phyloP scores from a whole-genome alignment of 2,329 filamentous ascomycete species.

The Tolypocladium nubicola region DNA sequence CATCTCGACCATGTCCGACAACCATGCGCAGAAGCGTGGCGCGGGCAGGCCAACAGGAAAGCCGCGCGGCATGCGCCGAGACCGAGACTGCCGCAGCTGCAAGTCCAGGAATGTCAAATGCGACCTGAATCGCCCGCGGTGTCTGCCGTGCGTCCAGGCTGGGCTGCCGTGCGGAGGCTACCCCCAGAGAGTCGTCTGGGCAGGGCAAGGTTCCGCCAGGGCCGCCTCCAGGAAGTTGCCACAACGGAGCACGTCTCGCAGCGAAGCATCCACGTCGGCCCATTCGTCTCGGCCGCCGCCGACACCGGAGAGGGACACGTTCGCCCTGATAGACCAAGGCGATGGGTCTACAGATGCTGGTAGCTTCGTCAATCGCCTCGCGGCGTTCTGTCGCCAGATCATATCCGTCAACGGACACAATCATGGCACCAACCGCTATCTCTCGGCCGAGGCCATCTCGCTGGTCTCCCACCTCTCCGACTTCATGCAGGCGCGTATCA shows the following conservation, averaged over 20 bases:
- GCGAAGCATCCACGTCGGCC: background rate
- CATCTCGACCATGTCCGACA: background rate
- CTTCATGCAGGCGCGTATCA: conserved; percentile 14
- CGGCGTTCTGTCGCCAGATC: conserved; percentile 14
- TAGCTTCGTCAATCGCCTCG: conserved; percentile 10
- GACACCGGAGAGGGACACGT: background rate
- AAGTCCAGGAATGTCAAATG: conserved; percentile 15
- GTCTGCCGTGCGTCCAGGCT: conserved; percentile 14
- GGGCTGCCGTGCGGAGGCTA: conserved; percentile 19
- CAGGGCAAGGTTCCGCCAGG: conserved; percentile 2
- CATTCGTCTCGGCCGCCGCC: conserved; percentile 3
- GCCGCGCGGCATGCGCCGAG: conserved; percentile 16
- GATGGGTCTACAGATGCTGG: too few species aligned
- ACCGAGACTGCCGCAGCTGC: conserved; percentile 16
- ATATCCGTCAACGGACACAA: conserved; percentile 7
- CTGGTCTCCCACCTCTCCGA: conserved; percentile 14
- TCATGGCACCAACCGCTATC: conserved; percentile 1
- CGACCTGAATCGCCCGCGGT: conserved; percentile 16
- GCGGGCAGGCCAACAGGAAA: conserved; percentile 10
- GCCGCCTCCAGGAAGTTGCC: conserved; percentile 1
- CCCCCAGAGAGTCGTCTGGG: conserved; percentile 20
- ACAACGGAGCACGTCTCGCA: background rate
- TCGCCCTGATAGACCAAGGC: background rate
- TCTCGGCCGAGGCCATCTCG: conserved; percentile 10
- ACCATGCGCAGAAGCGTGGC: background rate